A percentile compares a stretch with the other conserved stretches of the same genome.
Conservation (phyloP, 2,329 filamentous ascomycete species). For the Akanthomyces uredinophilus region DNA sequence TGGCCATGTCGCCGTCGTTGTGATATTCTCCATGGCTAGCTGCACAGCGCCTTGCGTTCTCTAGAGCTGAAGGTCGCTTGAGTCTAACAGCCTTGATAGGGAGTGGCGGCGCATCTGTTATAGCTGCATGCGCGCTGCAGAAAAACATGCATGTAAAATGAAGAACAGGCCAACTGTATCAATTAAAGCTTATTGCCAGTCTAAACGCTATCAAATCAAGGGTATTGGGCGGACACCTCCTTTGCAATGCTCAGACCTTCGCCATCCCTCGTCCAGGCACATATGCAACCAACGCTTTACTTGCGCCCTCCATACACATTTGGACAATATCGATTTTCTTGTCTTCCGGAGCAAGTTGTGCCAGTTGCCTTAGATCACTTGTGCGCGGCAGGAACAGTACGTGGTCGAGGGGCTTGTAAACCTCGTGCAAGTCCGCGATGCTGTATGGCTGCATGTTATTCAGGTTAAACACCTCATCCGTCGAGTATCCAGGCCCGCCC, state of each 20-base stretch:
- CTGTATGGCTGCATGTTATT: constrained; percentile 85
- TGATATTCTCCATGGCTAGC: neutral
- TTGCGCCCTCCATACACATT: constrained; percentile 86
- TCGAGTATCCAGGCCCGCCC: constrained; percentile 53
- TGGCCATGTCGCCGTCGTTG: neutral
- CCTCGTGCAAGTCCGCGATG: constrained; percentile 55
- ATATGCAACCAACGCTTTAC: constrained; percentile 71
- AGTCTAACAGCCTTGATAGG: neutral
- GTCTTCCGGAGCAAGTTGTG: constrained; percentile 45
- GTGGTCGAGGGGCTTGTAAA: constrained; percentile 55
- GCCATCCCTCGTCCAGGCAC: constrained; percentile 35
- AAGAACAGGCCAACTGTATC: neutral
- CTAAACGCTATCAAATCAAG: neutral
- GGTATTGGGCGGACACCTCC: neutral
- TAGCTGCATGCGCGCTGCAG: neutral
- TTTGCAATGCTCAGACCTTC: neutral
- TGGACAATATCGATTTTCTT: constrained; percentile 71
- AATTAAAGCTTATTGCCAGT: too few relatives aligned
- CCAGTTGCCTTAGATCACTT: constrained; percentile 75
- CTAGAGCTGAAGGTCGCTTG: neutral
- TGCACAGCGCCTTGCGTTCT: neutral
- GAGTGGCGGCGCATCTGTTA: neutral
- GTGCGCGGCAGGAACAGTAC: constrained; percentile 83
- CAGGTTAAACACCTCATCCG: constrained; percentile 72
- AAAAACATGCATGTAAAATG: neutral